A percentile compares a stretch with the other conserved stretches of the same genome.
These are phyloP conservation scores for Pseudogymnoascus sp. DNA, from an alignment of 2,329 filamentous ascomycete genomes.

Conservation along the genomic window DNA sequence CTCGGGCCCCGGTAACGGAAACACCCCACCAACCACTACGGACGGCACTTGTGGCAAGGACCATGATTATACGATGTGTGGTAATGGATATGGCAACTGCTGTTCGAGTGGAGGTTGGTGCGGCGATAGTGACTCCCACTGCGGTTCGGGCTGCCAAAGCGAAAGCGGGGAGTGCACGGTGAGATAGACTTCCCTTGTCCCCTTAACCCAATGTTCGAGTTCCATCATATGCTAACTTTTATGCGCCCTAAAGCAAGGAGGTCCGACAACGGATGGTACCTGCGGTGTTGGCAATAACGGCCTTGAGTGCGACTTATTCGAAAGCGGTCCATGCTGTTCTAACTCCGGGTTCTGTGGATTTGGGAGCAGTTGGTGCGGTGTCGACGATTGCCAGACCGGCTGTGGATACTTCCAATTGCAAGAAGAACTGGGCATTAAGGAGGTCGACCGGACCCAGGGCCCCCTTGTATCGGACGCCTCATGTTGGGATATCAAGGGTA, in stretches of 20 bases:
- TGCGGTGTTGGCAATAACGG: background rate
- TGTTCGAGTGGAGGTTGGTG: constrained; percentile 16
- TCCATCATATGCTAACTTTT: background rate
- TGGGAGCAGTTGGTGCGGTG: background rate
- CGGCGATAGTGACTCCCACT: constrained; percentile 13
- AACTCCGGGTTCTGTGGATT: background rate
- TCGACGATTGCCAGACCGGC: background rate
- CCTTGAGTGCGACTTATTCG: background rate
- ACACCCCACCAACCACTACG: background rate
- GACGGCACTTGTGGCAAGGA: constrained; percentile 15
- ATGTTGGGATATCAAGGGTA: background rate
- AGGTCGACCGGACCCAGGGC: background rate
- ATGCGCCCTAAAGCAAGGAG: background rate
- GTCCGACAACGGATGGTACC: background rate
- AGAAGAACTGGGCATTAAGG: background rate
- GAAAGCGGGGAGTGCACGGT: background rate
- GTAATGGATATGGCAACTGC: constrained; percentile 14
- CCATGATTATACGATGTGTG: constrained; percentile 8
- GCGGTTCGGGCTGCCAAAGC: background rate
- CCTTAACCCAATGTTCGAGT: background rate
- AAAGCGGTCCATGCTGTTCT: background rate
- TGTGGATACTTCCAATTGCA: background rate
- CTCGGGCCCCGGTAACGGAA: constrained; percentile 16
- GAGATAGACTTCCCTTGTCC: background rate
- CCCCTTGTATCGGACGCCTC: background rate